These are phyloP conservation scores for Tolypocladium amazonense DNA, from an alignment of 2,329 filamentous ascomycete species.

Conservation along the genomic window DNA sequence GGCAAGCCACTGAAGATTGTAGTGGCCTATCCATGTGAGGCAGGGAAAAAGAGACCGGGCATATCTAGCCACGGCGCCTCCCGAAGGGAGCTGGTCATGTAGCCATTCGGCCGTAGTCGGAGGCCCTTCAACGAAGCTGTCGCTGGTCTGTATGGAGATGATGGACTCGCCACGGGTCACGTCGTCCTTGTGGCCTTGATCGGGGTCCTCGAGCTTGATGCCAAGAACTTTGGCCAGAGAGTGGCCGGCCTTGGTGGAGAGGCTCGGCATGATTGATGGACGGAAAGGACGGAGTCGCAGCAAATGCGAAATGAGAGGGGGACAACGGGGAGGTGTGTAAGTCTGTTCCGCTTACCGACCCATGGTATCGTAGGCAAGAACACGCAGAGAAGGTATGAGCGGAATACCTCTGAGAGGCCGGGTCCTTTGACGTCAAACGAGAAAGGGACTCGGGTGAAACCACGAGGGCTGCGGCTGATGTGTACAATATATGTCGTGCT, in stretches of 20 bases:
- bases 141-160: slow-evolving; percentile 60
- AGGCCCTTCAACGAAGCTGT: slow-evolving; percentile 74
- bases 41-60: slow-evolving; percentile 73
- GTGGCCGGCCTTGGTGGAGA: slow-evolving; percentile 54
- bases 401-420: neutral
- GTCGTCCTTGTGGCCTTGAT: slow-evolving; percentile 38
- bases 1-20: slow-evolving; percentile 80
- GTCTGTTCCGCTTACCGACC: neutral
- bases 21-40: slow-evolving; percentile 74
- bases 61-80: slow-evolving; percentile 47
- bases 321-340: neutral
- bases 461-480: neutral
- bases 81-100: slow-evolving; percentile 48
- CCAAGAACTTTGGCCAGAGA: slow-evolving; percentile 67
- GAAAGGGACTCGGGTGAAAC: neutral
- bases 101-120: slow-evolving; percentile 70
- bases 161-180: slow-evolving; percentile 70
- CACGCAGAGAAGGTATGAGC: neutral
- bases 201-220: slow-evolving; percentile 62
- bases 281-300: neutral
- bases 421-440: neutral
- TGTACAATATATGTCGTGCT: neutral
- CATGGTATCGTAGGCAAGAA: neutral
- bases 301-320: neutral
- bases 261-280: slow-evolving; percentile 20